Evolutionary conservation across 371 early-diverging fungal genomes (phyloP), one percentile per base, ranked within the genome.

Genomic region (Syncephalastrum sp.): DNA sequence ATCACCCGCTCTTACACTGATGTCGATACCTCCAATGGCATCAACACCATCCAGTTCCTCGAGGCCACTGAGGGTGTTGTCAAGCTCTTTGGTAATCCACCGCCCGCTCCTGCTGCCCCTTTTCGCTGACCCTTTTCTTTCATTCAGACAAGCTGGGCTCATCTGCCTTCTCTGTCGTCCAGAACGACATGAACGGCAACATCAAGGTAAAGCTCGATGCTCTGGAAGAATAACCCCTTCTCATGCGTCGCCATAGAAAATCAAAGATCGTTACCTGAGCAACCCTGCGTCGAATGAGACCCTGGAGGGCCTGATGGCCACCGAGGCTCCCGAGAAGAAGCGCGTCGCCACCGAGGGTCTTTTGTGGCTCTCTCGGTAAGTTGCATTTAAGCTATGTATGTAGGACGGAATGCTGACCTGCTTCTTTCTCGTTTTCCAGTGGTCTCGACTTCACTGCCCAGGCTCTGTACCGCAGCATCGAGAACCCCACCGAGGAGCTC

Each of bases 141-240:
- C 16, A 47, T 29, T 4, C 69, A 89, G 91, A 90, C 59, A 57
- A 83, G 17, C 82, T 92, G 41, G 85, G 84, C 21, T 79, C 83
- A 42, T 58, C 84, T 42, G 94, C 94, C 1, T 96, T 97, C 67
- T 54, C 69, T 23, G 83, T 89, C 12, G 94, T 97, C 55, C 91
- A 93, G 72, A 77, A 73, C 25, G 98, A 96, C 66, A 91, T 97
- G 82, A 83, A 74, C 50, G 95, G 94, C 61, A 96, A 96, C 77
- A 80, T 95, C 59, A 74, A 77, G 64, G 94, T 94, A 80, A 33
- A n/a, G 2, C 12, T 33, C 2, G 38, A 2, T 10, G 38, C 2
- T 10, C 8, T 6, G 8, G 0, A 53, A 3, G 54, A 14, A 48
- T 19, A 42, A n/a, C 19, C 13, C 10, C 7, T 33, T 33, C 38